phyloP scores from a whole-genome alignment of 108 stramenopile genomes.

The Skeletonema potamos region DNA sequence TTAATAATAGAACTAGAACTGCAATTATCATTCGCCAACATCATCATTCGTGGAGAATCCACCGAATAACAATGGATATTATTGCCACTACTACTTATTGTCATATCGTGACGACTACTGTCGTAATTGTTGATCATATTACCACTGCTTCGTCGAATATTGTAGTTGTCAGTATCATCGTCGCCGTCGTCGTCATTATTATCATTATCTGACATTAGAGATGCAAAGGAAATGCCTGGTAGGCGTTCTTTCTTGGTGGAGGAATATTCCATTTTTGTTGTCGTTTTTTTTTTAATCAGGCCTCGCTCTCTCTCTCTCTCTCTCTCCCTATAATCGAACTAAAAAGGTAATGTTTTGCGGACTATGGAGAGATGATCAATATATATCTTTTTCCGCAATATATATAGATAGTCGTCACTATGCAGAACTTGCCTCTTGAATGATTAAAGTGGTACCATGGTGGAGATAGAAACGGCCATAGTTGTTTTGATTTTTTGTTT shows the following conservation, averaged over 20 bases:
- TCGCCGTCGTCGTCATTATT: neutral
- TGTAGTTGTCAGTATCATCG: neutral
- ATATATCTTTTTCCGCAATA: no score
- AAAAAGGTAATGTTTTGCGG: no score
- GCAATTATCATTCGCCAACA: neutral
- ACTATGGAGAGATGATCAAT: no score
- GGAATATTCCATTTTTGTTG: constrained; percentile 19
- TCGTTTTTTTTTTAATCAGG: no score
- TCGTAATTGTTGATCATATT: neutral
- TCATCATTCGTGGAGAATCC: neutral
- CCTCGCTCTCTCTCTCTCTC: no score
- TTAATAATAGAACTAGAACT: no score
- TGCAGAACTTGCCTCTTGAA: no score
- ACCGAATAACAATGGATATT: neutral
- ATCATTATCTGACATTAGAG: neutral
- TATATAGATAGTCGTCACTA: no score
- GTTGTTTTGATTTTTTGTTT: no score
- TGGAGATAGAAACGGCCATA: no score
- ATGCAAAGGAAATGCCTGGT: constrained; percentile 14
- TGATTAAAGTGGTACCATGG: no score
- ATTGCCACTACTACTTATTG: neutral
- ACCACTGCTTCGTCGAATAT: neutral
- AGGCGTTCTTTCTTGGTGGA: constrained; percentile 27
- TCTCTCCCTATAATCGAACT: no score
- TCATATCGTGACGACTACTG: neutral